Conservation (phyloP, 768 basidiomycete species). For the Obba rivulosa region DNA sequence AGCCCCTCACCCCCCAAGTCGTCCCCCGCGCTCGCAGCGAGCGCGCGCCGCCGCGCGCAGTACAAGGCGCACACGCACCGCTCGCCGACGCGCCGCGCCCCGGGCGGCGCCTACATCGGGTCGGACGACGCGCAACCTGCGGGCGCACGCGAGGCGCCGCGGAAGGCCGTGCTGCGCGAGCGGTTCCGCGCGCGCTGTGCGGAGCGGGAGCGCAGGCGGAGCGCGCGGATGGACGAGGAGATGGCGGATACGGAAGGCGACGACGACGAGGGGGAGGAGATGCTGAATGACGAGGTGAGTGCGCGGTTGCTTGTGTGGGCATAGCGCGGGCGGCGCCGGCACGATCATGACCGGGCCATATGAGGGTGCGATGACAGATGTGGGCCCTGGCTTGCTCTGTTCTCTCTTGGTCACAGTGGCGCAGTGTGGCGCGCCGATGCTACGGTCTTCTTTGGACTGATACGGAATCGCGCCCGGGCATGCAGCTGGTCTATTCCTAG, state of each 20-base stretch:
- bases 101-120: not conserved
- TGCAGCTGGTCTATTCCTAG: not conserved
- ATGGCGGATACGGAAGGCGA: conserved; percentile 29
- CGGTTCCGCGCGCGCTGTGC: conserved; percentile 58
- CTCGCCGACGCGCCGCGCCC: conserved; percentile 17
- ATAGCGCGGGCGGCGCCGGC: conserved; percentile 54
- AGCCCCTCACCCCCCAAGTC: conserved; percentile 23
- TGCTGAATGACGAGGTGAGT: conserved; percentile 51
- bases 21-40: conserved; percentile 41
- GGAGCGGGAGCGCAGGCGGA: conserved; percentile 53
- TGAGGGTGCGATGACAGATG: too few species aligned
- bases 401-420: too few species aligned
- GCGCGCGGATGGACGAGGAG: conserved; percentile 39
- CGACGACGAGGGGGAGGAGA: conserved; percentile 45
- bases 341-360: too few species aligned
- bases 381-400: too few species aligned
- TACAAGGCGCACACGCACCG: conserved; percentile 40
- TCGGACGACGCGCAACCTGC: conserved; percentile 3
- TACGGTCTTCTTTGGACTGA: not conserved
- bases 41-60: conserved; percentile 49
- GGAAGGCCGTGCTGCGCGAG: conserved; percentile 52
- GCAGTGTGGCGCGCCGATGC: too few species aligned
- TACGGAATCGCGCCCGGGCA: not conserved
- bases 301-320: too few species aligned
- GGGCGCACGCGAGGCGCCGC: conserved; percentile 35